phyloP scores from a whole-genome alignment of 441 rosid species.

The Geranium incanum region DNA sequence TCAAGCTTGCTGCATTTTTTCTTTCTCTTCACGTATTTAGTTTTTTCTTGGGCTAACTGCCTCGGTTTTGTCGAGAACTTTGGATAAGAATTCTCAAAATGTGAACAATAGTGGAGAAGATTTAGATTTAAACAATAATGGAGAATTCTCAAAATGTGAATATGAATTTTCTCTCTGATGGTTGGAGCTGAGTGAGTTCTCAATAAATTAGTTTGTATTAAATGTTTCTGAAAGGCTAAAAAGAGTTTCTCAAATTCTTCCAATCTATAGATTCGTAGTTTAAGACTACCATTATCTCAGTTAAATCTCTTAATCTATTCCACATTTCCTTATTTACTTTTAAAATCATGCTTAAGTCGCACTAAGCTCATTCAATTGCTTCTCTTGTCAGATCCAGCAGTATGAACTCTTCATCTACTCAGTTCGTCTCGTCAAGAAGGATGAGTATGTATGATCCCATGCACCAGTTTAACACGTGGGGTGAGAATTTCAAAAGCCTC shows the following conservation, averaged over 20 bases:
- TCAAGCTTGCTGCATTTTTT: too few relatives aligned
- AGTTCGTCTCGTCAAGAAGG: conserved; percentile 61
- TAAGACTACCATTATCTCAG: too few relatives aligned
- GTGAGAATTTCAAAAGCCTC: conserved; percentile 50
- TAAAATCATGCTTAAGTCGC: background rate
- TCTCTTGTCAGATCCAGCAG: conserved; percentile 30
- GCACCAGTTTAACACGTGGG: conserved; percentile 83
- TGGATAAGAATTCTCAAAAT: background rate
- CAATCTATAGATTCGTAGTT: background rate
- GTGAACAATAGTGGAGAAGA: background rate
- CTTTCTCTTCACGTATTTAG: too few relatives aligned
- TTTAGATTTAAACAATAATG: too few relatives aligned
- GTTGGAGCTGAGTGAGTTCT: background rate
- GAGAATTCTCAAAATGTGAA: background rate
- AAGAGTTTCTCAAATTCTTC: conserved; percentile 11
- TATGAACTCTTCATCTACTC: conserved; percentile 74
- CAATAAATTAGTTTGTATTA: background rate
- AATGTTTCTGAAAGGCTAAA: background rate
- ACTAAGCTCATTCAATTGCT: conserved; percentile 25
- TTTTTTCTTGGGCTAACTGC: background rate
- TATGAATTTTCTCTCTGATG: background rate
- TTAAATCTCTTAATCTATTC: too few relatives aligned
- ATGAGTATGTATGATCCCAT: conserved; percentile 67
- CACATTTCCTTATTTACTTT: background rate
- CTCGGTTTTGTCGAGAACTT: background rate